Evolutionary conservation across 306 rosid species (phyloP), one percentile per base, ranked within the genome.

Genomic region (Pyrus pyrifolia): DNA sequence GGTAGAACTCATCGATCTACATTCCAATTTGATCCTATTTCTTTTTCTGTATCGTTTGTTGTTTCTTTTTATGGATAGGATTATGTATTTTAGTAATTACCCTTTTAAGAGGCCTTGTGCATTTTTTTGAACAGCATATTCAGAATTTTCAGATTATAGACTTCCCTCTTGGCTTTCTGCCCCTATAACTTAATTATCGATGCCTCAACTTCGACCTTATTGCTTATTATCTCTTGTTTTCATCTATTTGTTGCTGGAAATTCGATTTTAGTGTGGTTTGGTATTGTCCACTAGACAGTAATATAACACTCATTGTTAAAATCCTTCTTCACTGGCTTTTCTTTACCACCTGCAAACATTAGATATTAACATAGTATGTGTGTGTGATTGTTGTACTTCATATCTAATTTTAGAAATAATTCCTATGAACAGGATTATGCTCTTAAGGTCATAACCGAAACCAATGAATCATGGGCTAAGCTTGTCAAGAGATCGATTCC

Each of bases 381-480:
- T 49, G 6, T 4, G 53, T 12, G 60, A 18, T 62, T 71, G 53
- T 30, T 53, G 30, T 67, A n/a, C 76, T 25, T 51, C 60, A 29
- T 23, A 33, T 42, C 72, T 74, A 66, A 68, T 59, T 29, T 19
- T 49, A 18, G 59, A 29, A 40, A 35, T 23, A 68, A 45, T 71
- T 82, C 78, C 1, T 62, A 8, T 76, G 21, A 75, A 78, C 90
- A 92, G 97, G 96, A 89, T 63, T 92, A 78, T 81, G 97, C 96
- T 8, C 91, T 88, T 18, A 87, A 91, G 84, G 86, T 93, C 78
- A 93, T 93, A 70, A 78, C 79, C 10, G 97, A 93, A 86, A 88
- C 98, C 76, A 87, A 93, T 13, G 92, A 89, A 72, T 87, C 98
- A 14, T 91, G 98, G 98, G 93, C 89, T 73, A 92, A 88, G 73